Base-by-base conservation (phyloP, 257 asterid genomes). In the Ajuga chamaepitys region DNA sequence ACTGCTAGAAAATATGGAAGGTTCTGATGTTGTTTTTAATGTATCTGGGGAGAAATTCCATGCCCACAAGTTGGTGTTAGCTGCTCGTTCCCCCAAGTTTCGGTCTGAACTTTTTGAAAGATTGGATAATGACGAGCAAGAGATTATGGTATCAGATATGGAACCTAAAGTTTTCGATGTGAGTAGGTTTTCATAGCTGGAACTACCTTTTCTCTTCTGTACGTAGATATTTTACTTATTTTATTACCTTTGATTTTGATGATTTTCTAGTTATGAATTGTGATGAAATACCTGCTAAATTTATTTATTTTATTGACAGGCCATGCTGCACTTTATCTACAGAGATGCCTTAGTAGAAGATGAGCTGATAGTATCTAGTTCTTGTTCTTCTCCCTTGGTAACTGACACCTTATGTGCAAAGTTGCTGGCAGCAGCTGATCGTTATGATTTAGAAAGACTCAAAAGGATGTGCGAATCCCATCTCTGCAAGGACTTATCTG, bases 81-180 rank as follows among this genome's bases (percentile, higher is more conserved):
- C 99, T 63, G 97, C 99, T 56, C 95, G 97, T 59, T 93, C 99
- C 55, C 63, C 95, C 26, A 68, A 77, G 51, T 86, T 93, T 65
- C 89, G 80, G 3, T 70, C 97, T 30, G 82, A 81, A 13, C 64
- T 91, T 68, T 84, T 87, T 76, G 95, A 87, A 48, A 78, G 40
- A 66, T n/a, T 67, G 73, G 89, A 84, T 55, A 76, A 74, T 40
- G 85, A 83, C 59, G 77, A 73, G 72, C 75, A 83, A 73, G 95
- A 89, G 77, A 83, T 93, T 79, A 66, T 68, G 13, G 79, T 93
- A 38, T 28, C 80, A 1, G 90, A 87, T 64, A 86, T 88, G 87
- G 99, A 94, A 67, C 96, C 99, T 51, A 75, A 80, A 74, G 96
- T 90, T 48, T 90, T 94, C 75, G 79, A 94, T 95, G 99, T 93